Evolutionary conservation across 257 asterid species (phyloP).

Genomic region (Fraxinus americana): DNA sequence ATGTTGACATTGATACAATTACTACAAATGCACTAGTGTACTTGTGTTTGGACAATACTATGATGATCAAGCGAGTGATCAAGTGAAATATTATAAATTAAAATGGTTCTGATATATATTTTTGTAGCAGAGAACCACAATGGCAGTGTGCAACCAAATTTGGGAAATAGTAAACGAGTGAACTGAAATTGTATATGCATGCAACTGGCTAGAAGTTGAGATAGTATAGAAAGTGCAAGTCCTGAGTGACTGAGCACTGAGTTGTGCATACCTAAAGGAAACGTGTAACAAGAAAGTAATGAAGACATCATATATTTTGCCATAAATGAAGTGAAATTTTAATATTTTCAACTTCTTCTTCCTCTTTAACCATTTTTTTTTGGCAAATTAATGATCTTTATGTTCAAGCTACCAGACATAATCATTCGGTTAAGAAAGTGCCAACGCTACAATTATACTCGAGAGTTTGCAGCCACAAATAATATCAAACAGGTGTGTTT

Average conservation of each 20-base stretch:
- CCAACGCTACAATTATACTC: background rate
- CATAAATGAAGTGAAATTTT: no score
- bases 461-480: background rate
- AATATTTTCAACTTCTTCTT: background rate
- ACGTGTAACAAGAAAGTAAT: no score
- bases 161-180: background rate
- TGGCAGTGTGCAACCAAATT: background rate
- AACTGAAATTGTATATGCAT: background rate
- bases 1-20: background rate
- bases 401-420: background rate
- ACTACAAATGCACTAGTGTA: background rate
- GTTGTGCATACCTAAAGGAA: background rate
- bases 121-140: background rate
- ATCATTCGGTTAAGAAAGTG: background rate
- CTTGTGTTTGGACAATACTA: background rate
- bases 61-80: background rate
- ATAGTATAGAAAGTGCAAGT: background rate
- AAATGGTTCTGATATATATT: background rate
- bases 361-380: background rate
- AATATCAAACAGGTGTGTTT: background rate
- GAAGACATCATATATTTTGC: no score
- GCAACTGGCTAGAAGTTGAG: background rate
- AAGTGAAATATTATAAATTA: background rate
- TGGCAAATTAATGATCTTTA: background rate
- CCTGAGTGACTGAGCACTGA: background rate